These are phyloP conservation scores for Fagus sylvatica DNA, from an alignment of 306 rosid genomes.

Conservation along the genomic window DNA sequence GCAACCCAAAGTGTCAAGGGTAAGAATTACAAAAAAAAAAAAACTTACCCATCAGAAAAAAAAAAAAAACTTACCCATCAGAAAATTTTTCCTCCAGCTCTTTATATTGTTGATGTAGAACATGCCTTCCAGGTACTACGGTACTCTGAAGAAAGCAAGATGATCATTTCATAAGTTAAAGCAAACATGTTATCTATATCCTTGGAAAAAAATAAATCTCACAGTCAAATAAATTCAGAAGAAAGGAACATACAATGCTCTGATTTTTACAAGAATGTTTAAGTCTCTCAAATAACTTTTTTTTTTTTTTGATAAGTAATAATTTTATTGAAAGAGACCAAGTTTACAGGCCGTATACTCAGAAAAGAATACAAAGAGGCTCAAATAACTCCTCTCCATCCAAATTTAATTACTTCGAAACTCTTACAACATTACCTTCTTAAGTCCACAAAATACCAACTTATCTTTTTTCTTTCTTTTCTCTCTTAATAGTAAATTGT, in stretches of 20 bases:
- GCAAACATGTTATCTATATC: not conserved
- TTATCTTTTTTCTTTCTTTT: not conserved
- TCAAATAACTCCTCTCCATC: not conserved
- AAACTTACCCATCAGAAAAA: not conserved
- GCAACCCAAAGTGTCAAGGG: not conserved
- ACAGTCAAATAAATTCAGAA: not conserved
- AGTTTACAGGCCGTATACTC: no score
- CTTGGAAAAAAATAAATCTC: not conserved
- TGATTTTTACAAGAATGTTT: not conserved
- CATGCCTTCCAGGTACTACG: slow-evolving; percentile 81
- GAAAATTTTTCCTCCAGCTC: slow-evolving; percentile 74
- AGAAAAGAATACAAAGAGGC: no score
- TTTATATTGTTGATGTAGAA: slow-evolving; percentile 61
- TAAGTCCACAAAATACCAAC: not conserved
- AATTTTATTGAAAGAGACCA: no score
- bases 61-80: slow-evolving; percentile 70
- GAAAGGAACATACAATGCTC: not conserved
- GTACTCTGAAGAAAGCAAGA: slow-evolving; percentile 61
- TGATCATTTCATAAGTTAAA: slow-evolving; percentile 16
- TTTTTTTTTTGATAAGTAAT: no score
- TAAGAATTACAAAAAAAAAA: not conserved
- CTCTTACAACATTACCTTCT: not conserved
- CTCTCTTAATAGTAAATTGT: no score
- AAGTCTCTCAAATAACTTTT: not conserved
- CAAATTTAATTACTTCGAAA: not conserved